Evolutionary conservation across 345 rosid species (phyloP).

Genomic region (Hypericum perforatum): DNA sequence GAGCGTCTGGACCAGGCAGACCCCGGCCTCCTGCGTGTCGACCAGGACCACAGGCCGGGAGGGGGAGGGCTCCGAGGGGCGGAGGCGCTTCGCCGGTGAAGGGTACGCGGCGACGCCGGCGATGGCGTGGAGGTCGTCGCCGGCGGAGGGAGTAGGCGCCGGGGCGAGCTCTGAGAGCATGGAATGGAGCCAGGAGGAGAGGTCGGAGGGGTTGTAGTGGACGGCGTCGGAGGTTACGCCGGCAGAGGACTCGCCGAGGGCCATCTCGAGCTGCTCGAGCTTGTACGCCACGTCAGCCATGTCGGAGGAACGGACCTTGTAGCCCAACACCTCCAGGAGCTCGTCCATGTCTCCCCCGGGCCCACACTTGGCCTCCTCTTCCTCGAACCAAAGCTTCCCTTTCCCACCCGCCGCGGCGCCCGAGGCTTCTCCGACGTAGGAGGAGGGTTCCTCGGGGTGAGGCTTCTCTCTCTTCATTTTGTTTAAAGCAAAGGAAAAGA

Average conservation of each 20-base stretch:
- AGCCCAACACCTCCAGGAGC: slow-evolving; percentile 58
- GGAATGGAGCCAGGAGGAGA: slow-evolving; percentile 50
- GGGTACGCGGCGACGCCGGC: slow-evolving; percentile 54
- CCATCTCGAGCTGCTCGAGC: slow-evolving; percentile 69
- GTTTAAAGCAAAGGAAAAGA: background rate
- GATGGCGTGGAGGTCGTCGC: slow-evolving; percentile 63
- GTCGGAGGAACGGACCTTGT: slow-evolving; percentile 65
- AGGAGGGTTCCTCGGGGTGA: slow-evolving; percentile 6
- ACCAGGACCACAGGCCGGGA: slow-evolving; percentile 19
- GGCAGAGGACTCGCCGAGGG: slow-evolving; percentile 54
- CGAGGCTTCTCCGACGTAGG: slow-evolving; percentile 8
- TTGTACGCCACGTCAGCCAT: slow-evolving; percentile 84
- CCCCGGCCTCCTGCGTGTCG: slow-evolving; percentile 25
- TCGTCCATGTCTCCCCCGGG: slow-evolving; percentile 58
- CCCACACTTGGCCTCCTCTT: slow-evolving; percentile 1
- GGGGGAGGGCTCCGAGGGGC: slow-evolving; percentile 8
- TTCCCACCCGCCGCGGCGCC: slow-evolving; percentile 12
- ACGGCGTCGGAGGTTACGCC: slow-evolving; percentile 54
- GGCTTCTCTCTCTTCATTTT: slow-evolving; percentile 45
- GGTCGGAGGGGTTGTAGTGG: slow-evolving; percentile 71
- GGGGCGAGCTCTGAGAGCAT: slow-evolving; percentile 64
- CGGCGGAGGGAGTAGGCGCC: slow-evolving; percentile 5
- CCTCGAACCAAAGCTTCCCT: slow-evolving; percentile 42
- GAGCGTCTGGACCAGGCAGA: slow-evolving; percentile 22
- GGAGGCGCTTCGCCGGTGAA: no score